phyloP scores from a whole-genome alignment of 345 rosid genomes.

The Excoecaria agallocha region DNA sequence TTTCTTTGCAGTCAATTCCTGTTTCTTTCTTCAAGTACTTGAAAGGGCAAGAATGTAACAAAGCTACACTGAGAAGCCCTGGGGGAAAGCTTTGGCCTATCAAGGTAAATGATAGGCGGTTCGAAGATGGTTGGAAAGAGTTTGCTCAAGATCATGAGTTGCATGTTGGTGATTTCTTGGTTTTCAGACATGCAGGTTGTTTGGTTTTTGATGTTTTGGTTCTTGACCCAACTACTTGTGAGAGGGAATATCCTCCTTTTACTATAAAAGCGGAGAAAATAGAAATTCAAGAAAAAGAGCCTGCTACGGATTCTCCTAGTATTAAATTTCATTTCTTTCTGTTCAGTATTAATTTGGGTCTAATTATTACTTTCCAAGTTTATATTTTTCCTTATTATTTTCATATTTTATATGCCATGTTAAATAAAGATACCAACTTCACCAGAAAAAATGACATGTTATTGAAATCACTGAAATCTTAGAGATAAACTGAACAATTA shows the following conservation, averaged over 20 bases:
- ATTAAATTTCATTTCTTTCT: not conserved
- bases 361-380: not conserved
- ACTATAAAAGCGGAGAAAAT: not conserved
- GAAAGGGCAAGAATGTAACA: conserved; percentile 1
- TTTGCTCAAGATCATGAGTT: conserved; percentile 15
- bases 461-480: not conserved
- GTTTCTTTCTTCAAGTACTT: conserved; percentile 11
- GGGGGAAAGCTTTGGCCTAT: conserved; percentile 13
- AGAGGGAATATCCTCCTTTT: not conserved
- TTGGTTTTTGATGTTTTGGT: conserved; percentile 17
- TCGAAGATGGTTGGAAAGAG: conserved; percentile 20
- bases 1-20: conserved; percentile 15
- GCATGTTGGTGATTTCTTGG: conserved; percentile 24
- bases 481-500: not conserved
- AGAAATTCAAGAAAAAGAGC: not conserved
- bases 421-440: not conserved
- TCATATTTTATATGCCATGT: not conserved
- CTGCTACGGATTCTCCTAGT: not conserved
- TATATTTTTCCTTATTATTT: not conserved
- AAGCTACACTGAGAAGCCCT: conserved; percentile 8
- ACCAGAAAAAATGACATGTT: too few species aligned
- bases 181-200: conserved; percentile 10
- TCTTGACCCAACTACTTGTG: conserved; percentile 10
- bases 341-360: not conserved
- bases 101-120: conserved; percentile 1